A percentile compares a stretch with the other conserved stretches of the same genome.
phyloP scores from a whole-genome alignment of 2,329 filamentous ascomycete species.

The Lasiodiplodia citricola region DNA sequence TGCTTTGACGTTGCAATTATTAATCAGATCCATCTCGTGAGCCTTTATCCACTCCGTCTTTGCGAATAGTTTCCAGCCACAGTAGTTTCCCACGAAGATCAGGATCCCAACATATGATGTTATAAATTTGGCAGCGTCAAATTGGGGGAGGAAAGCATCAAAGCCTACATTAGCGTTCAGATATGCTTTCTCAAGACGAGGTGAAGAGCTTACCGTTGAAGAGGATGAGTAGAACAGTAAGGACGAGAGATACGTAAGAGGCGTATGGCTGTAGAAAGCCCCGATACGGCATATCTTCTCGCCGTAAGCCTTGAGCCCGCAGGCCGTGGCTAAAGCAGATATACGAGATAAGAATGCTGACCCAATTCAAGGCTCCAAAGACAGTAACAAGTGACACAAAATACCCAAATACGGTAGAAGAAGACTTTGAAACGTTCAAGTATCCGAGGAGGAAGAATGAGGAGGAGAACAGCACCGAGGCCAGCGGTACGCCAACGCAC shows the following conservation, averaged over 20 bases:
- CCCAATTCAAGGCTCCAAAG: constrained; percentile 53
- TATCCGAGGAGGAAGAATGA: constrained; percentile 48
- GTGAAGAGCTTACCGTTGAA: constrained; percentile 21
- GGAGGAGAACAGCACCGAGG: constrained; percentile 45
- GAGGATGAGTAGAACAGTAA: constrained; percentile 35
- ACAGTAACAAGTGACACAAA: constrained; percentile 53
- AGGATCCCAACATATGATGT: constrained; percentile 39
- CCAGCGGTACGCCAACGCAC: constrained; percentile 41
- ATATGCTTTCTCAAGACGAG: neutral
- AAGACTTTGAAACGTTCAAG: constrained; percentile 47
- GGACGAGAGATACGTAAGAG: constrained; percentile 43
- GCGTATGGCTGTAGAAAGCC: constrained; percentile 48
- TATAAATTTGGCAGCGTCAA: constrained; percentile 21
- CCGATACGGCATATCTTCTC: constrained; percentile 45
- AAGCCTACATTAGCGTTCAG: constrained; percentile 16
- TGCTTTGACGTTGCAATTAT: neutral
- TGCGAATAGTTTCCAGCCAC: constrained; percentile 22
- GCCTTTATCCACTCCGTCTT: constrained; percentile 21
- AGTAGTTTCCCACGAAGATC: constrained; percentile 33
- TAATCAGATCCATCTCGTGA: constrained; percentile 18
- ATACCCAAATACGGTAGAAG: constrained; percentile 49
- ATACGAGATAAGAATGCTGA: constrained; percentile 49
- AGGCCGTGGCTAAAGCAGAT: constrained; percentile 46
- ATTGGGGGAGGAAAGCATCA: constrained; percentile 24
- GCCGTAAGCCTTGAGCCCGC: constrained; percentile 45